Percentiles rank a stretch among this genome's conserved stretches.
phyloP scores from a whole-genome alignment of 2,329 filamentous ascomycete genomes.

The Metarhizium rileyi region DNA sequence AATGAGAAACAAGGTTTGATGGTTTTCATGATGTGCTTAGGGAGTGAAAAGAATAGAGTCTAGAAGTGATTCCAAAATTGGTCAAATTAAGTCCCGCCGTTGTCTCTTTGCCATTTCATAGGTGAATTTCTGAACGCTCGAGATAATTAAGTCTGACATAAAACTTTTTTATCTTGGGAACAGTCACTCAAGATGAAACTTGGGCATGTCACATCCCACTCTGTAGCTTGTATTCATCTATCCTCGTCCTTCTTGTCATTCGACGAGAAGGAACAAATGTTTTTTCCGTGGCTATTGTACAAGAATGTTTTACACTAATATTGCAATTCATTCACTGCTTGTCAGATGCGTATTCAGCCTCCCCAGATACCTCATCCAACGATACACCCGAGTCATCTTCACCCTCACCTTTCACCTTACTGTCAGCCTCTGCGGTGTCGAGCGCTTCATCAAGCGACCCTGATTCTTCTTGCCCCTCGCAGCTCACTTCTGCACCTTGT shows the following conservation, averaged over 20 bases:
- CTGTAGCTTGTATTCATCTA: neutral
- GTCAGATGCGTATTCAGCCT: neutral
- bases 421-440: neutral
- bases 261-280: neutral
- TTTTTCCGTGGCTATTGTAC: neutral
- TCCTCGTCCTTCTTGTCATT: neutral
- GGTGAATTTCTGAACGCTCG: neutral
- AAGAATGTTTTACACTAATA: neutral
- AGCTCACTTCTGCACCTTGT: neutral
- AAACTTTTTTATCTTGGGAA: no score
- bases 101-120: neutral
- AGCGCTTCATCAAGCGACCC: neutral
- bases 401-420: neutral
- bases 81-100: neutral
- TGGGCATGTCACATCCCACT: neutral
- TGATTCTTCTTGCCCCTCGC: neutral
- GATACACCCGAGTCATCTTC: neutral
- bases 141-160: no score
- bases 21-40: constrained; percentile 29
- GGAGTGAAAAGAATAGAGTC: constrained; percentile 35
- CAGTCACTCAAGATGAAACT: neutral
- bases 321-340: neutral
- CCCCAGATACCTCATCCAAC: neutral
- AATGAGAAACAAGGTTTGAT: constrained; percentile 26
- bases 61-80: constrained; percentile 28